Base-by-base conservation (phyloP, 768 basidiomycete genomes). In the Hortiboletus flavorubellus region DNA sequence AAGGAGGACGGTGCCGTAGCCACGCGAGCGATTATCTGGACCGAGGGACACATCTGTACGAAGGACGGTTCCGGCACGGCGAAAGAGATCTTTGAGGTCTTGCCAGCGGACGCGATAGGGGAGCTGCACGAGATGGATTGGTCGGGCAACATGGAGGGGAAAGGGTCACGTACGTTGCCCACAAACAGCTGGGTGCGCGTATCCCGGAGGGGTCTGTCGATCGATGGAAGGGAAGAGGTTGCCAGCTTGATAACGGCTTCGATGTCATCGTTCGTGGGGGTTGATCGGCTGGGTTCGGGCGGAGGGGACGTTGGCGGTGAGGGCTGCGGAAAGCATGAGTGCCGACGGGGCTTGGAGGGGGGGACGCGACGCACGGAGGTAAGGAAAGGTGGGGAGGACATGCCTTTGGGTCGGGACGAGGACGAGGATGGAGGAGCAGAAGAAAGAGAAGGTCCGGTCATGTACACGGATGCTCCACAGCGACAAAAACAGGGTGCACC, bases 71-170 rank as follows among this genome's bases (percentile, higher is more conserved):
- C 97, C 97, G 7, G 96, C 91, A 60, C 91, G 89, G 37, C 96
- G 85, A 72, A 99, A 98, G 49, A 99, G 83, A 70, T 99, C 96
- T 64, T 99, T 98, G 59, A 99, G 82, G 75, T 99, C 97, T 76
- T 99, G 97, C 97, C 97, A 99, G 52, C 97, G 85, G 38, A 98
- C 95, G 57, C 96, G 81, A 73, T 96, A 98, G 0, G 97, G 97
- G 26, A 99, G 83, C 93, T 95, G 63, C 34, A 51, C n/a, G 11
- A 12, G 29, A 40, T n/a, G 44, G 18, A 41, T 51, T 29, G 31
- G 45, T 29, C 15, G 37, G 1, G 54, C 48, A 40, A 46, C 23
- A 53, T n/a, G 52, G 39, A 43, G 15, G 39, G 15, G 39, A 10
- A 23, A 38, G 56, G 18, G 33, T 16, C 7, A 76, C 88, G 58